Percentiles rank a stretch among this genome's conserved stretches.
These are phyloP conservation scores for Fusarium torreyae DNA, from an alignment of 2,329 filamentous ascomycete species.

Conservation along the genomic window DNA sequence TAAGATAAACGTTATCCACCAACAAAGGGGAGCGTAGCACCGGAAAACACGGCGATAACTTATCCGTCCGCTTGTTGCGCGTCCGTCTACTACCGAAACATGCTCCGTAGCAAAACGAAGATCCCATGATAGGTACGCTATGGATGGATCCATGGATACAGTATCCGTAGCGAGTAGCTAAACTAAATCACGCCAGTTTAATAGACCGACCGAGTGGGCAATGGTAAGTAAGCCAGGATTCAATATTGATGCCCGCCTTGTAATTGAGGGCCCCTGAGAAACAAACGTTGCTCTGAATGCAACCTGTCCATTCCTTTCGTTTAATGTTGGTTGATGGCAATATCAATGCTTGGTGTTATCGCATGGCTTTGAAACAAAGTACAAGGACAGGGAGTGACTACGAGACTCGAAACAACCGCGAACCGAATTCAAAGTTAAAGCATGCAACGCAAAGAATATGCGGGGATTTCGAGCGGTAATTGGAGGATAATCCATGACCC, in stretches of 20 bases:
- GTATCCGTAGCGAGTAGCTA: neutral
- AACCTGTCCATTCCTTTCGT: conserved; percentile 16
- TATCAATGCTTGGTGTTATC: conserved; percentile 26
- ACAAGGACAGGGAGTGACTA: conserved; percentile 27
- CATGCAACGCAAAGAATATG: conserved; percentile 31
- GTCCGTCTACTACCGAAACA: conserved; percentile 22
- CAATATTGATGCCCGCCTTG: conserved; percentile 13
- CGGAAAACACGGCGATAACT: conserved; percentile 25
- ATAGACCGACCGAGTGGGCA: conserved; percentile 9
- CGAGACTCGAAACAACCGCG: conserved; percentile 43
- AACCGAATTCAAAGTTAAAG: conserved; percentile 31
- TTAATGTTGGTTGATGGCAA: conserved; percentile 17
- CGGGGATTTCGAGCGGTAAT: conserved; percentile 34
- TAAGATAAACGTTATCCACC: conserved; percentile 31
- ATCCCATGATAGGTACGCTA: conserved; percentile 1
- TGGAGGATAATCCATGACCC: conserved; percentile 41
- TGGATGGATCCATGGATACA: conserved; percentile 9
- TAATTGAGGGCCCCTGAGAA: conserved; percentile 15
- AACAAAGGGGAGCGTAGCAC: conserved; percentile 24
- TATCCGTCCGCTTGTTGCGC: conserved; percentile 29
- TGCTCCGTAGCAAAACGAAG: conserved; percentile 22
- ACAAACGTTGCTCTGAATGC: conserved; percentile 8
- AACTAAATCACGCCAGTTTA: conserved; percentile 17
- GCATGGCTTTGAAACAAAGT: conserved; percentile 50
- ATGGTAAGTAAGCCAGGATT: neutral